Conservation (phyloP, 1,284 basidiomycete species). For the Cryptococcus jaspeensis region DNA sequence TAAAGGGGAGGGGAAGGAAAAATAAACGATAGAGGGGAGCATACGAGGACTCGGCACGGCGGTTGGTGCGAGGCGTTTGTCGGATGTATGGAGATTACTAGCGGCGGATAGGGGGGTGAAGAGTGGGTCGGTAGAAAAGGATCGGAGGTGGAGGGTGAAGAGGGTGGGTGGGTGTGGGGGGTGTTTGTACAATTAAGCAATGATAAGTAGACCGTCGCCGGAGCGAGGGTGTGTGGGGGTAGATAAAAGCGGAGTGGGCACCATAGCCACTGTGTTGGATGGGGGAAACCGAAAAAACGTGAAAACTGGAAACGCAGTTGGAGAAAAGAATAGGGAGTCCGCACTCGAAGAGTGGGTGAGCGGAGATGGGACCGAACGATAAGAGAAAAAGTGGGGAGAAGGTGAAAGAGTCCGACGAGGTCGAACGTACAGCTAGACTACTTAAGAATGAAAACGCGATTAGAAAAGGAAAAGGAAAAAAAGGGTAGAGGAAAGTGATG, state of each 20-base stretch:
- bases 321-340: background rate
- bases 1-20: background rate
- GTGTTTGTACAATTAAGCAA: constrained; percentile 3
- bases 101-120: background rate
- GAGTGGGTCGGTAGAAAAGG: background rate
- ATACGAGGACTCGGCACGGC: constrained; percentile 32
- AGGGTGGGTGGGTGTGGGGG: constrained; percentile 4
- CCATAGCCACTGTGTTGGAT: constrained; percentile 2
- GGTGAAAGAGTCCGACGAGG: background rate
- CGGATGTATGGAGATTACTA: constrained; percentile 2
- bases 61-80: constrained; percentile 11
- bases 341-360: background rate
- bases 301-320: background rate
- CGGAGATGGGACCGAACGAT: background rate
- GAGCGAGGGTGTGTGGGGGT: background rate
- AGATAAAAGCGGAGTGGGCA: constrained; percentile 10
- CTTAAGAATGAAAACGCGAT: background rate
- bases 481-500: background rate
- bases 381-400: background rate
- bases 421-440: background rate
- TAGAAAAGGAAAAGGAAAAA: background rate
- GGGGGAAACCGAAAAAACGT: too few relatives aligned
- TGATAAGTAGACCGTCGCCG: background rate
- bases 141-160: constrained; percentile 9
- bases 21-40: constrained; percentile 20